Conservation (phyloP, 2,329 filamentous ascomycete species). For the Periglandula ipomoeae region DNA sequence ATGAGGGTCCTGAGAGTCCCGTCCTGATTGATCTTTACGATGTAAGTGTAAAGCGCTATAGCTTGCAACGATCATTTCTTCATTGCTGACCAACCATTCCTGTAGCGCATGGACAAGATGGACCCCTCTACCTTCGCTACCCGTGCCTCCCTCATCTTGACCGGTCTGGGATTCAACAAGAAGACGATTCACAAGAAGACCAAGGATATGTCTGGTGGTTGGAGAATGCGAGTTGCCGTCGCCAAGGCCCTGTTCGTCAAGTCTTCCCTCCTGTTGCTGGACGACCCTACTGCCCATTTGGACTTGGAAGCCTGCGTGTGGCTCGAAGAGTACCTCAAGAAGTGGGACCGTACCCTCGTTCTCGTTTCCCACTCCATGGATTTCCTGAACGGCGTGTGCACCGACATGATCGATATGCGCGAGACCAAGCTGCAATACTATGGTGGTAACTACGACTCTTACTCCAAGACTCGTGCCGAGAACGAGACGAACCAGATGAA, state of each 20-base stretch:
- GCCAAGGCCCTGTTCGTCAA: constrained; percentile 98
- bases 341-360: constrained; percentile 95
- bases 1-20: constrained; percentile 83
- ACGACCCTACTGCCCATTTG: constrained; percentile 98
- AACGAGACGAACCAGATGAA: constrained; percentile 98
- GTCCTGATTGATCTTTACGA: constrained; percentile 93
- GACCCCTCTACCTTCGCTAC: constrained; percentile 96
- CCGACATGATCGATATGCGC: constrained; percentile 98
- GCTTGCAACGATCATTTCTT: too few relatives aligned
- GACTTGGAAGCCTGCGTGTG: constrained; percentile 99
- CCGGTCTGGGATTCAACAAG: constrained; percentile 99
- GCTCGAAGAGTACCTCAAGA: constrained; percentile 99
- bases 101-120: constrained; percentile 94
- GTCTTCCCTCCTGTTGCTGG: constrained; percentile 88
- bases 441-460: constrained; percentile 99
- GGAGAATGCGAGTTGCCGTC: constrained; percentile 98
- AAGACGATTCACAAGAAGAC: constrained; percentile 97
- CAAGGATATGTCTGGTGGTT: constrained; percentile 99
- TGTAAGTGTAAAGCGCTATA: constrained; percentile 39
- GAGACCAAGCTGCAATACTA: constrained; percentile 86
- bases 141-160: constrained; percentile 90
- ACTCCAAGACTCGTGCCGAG: constrained; percentile 88
- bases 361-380: constrained; percentile 97
- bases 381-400: constrained; percentile 98
- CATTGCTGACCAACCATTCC: constrained; percentile 13